Evolutionary conservation across 768 basidiomycete genomes (phyloP).

Genomic region (Rhodotorula paludigena): DNA sequence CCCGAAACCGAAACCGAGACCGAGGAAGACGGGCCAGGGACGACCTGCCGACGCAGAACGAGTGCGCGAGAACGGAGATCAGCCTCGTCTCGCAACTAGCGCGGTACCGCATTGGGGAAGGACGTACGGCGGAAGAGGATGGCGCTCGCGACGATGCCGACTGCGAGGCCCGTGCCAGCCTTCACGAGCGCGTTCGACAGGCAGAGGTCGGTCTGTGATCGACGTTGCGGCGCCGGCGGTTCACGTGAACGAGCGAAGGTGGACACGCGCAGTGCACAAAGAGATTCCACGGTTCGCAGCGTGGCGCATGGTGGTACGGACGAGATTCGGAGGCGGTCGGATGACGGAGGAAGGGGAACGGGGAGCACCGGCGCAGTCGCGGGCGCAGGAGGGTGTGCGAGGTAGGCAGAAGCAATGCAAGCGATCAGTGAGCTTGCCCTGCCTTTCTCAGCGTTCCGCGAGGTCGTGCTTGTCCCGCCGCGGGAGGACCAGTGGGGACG

Average conservation of each 20-base stretch:
- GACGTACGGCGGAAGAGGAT: constrained; percentile 83
- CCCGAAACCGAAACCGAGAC: constrained; percentile 70
- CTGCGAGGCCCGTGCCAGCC: constrained; percentile 80
- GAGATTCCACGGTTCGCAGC: not conserved
- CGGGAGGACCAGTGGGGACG: not conserved
- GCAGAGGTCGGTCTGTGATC: constrained; percentile 45
- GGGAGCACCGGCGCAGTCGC: too few species aligned
- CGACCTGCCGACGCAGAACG: constrained; percentile 64
- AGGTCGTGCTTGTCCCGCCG: too few species aligned
- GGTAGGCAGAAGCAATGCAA: too few species aligned
- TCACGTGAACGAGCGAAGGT: not conserved
- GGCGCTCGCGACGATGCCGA: constrained; percentile 80
- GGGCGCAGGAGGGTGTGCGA: too few species aligned
- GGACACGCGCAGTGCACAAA: too few species aligned
- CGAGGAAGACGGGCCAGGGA: constrained; percentile 81
- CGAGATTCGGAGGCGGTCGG: not conserved
- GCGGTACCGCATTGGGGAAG: too few species aligned
- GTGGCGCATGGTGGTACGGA: too few species aligned
- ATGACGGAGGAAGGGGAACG: not conserved
- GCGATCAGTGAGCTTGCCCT: too few species aligned
- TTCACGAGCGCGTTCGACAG: constrained; percentile 79
- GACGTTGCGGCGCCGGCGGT: not conserved
- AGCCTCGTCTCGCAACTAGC: too few species aligned
- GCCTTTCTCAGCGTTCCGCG: too few species aligned
- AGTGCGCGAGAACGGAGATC: too few species aligned